A percentile compares a stretch with the other conserved stretches of the same genome.
These are phyloP conservation scores for Phaffia australis DNA, from an alignment of 768 basidiomycete genomes.

Conservation along the genomic window DNA sequence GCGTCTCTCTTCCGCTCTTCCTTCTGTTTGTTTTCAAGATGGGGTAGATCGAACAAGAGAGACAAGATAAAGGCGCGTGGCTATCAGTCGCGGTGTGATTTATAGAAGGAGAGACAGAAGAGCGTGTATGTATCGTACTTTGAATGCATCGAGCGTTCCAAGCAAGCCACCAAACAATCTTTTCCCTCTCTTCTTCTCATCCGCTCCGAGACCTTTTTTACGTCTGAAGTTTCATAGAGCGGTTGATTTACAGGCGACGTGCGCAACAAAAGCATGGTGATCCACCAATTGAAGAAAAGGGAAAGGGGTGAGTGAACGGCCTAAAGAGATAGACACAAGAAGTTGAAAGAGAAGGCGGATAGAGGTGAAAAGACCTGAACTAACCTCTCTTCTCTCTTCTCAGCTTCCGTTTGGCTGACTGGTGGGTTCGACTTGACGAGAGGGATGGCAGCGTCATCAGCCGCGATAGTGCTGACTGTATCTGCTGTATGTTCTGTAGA, in stretches of 20 bases:
- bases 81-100: neutral
- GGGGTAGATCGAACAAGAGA: neutral
- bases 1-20: slow-evolving; percentile 24
- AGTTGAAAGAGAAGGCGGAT: too few species aligned
- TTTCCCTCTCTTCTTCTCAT: slow-evolving; percentile 26
- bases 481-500: neutral
- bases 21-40: slow-evolving; percentile 2
- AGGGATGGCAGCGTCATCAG: neutral
- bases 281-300: neutral
- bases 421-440: neutral
- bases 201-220: slow-evolving; percentile 13
- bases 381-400: slow-evolving; percentile 15
- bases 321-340: too few species aligned
- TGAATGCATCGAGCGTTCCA: slow-evolving; percentile 20
- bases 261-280: neutral
- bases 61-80: neutral
- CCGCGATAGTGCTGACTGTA: neutral
- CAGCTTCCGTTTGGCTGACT: slow-evolving; percentile 1
- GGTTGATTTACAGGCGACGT: too few species aligned
- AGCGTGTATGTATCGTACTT: slow-evolving; percentile 2
- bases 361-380: neutral
- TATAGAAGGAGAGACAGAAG: neutral
- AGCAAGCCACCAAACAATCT: slow-evolving; percentile 23
- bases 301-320: neutral
- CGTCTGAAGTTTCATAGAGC: neutral